Evolutionary conservation across 2,329 filamentous ascomycete genomes (phyloP).

Genomic region (Fusarium illudens): DNA sequence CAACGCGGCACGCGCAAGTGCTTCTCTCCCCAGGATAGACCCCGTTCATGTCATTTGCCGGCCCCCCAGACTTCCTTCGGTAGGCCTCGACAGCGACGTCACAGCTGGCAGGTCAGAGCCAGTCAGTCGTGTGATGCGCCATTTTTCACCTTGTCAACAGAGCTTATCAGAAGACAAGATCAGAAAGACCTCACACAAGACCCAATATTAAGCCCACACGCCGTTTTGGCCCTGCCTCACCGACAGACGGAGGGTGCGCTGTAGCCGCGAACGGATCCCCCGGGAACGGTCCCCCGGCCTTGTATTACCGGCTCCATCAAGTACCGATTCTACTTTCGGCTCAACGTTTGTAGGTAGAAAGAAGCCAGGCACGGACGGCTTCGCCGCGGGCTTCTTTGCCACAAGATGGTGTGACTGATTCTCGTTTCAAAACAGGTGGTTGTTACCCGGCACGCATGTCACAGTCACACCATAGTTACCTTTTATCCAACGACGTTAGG

Average conservation of each 20-base stretch:
- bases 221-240: background rate
- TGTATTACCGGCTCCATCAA: background rate
- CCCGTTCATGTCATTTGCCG: background rate
- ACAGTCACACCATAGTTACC: background rate
- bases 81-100: background rate
- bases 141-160: background rate
- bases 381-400: background rate
- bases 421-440: background rate
- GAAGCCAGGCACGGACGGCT: background rate
- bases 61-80: background rate
- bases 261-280: background rate
- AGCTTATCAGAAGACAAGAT: background rate
- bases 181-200: background rate
- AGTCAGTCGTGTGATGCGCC: constrained; percentile 2
- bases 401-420: background rate
- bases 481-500: background rate
- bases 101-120: background rate
- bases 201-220: background rate
- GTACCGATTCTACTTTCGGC: background rate
- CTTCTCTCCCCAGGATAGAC: background rate
- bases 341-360: background rate
- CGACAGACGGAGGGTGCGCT: background rate
- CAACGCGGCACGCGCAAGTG: background rate
- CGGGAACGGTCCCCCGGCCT: background rate
- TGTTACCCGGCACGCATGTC: no score